Base-by-base conservation (phyloP, 345 rosid species). In the Dipteronia sinensis region DNA sequence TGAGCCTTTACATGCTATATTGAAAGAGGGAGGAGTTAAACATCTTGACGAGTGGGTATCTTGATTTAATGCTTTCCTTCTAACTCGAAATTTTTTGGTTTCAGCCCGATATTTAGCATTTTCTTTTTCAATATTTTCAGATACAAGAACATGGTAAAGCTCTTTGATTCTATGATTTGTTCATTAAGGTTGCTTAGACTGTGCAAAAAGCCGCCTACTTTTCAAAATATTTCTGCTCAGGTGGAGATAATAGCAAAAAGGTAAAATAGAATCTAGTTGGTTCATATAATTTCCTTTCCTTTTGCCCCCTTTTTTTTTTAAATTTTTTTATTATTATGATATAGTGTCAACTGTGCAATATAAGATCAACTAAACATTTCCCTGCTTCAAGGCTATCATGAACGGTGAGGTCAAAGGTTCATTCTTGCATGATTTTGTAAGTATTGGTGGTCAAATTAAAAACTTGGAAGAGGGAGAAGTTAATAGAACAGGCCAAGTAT, bases 131-230 rank as follows among this genome's bases (percentile, higher is more conserved):
- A 22, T 17, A 19, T 78, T 65, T 66, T 56, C 76, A 89, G 90
- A 56, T 80, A 71, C 71, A 79, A 76, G 79, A 11, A 34, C 19
- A 67, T 87, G 31, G 79, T 72, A 34, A 88, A 84, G 67, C 40
- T 84, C 49, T 89, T 89, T 61, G 73, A 85, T 31, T 40, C 80
- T 22, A 76, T 89, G 87, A 71, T 49, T 65, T 84, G 81, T 83
- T 87, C 90, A 6, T 65, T 86, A 76, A 78, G 89, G 82, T 49
- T 89, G 86, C 89, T 89, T 65, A 64, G 62, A 56, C 62, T 87
- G 69, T 65, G 82, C 55, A 82, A 83, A 73, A 86, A 77, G 83
- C 31, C 71, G 4, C 78, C 86, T 25, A 86, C 85, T 67, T 87
- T 89, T 58, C 76, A 69, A 65, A 89, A 87, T 62, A 70, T 89